phyloP scores from a whole-genome alignment of 371 early-diverging fungal genomes.

The Rhizopus sp. region DNA sequence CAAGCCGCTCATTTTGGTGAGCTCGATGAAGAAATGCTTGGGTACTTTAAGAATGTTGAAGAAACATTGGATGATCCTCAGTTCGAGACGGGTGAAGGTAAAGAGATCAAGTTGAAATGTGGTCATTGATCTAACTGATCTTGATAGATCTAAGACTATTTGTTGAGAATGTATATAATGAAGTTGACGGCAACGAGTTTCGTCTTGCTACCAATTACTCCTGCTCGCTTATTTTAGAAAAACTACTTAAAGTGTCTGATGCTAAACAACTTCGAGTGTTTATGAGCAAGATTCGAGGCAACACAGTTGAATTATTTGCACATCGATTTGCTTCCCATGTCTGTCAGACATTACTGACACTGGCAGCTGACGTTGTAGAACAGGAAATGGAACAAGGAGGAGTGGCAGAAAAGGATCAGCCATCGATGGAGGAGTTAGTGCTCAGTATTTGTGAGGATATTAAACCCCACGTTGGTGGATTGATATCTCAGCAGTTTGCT shows the following conservation, averaged over 20 bases:
- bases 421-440: constrained; percentile 69
- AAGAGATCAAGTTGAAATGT: background rate
- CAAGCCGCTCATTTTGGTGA: constrained; percentile 64
- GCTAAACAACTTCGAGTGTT: constrained; percentile 76
- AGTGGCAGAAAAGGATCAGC: constrained; percentile 45
- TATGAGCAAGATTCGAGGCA: constrained; percentile 66
- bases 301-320: constrained; percentile 68
- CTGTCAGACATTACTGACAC: constrained; percentile 72
- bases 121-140: constrained; percentile 4
- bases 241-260: constrained; percentile 69
- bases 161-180: constrained; percentile 75
- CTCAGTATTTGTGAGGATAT: constrained; percentile 65
- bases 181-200: constrained; percentile 78
- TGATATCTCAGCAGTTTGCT: constrained; percentile 75
- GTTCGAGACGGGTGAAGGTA: constrained; percentile 76
- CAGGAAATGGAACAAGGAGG: constrained; percentile 60
- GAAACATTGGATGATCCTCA: constrained; percentile 68
- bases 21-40: constrained; percentile 65
- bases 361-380: constrained; percentile 76
- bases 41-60: constrained; percentile 78
- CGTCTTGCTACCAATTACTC: constrained; percentile 74
- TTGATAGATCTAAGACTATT: constrained; percentile 68
- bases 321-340: constrained; percentile 90
- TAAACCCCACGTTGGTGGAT: constrained; percentile 61
- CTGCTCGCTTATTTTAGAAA: constrained; percentile 81